Percentiles rank a stretch among this genome's conserved stretches.
Conservation (phyloP, 176 grass and related monocot species). For the Puya raimondii region DNA sequence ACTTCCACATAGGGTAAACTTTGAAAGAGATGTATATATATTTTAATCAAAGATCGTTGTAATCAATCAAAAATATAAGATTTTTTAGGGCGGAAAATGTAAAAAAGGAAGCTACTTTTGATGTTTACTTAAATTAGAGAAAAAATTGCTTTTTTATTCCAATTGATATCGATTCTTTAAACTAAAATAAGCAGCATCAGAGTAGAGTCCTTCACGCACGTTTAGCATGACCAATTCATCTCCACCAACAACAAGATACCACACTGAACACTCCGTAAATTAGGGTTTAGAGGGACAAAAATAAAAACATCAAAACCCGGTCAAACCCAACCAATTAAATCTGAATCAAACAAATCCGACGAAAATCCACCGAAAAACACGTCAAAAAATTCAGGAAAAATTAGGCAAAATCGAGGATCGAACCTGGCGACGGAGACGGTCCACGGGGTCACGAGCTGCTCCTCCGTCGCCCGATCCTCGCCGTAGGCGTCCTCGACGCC, state of each 20-base stretch:
- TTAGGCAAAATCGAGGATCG: neutral
- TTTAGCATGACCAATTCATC: too few species aligned
- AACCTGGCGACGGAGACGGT: constrained; percentile 82
- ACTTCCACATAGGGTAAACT: too few species aligned
- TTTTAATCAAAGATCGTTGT: neutral
- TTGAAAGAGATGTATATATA: too few species aligned
- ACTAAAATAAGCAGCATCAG: neutral
- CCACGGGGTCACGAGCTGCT: constrained; percentile 94
- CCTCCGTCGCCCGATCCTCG: constrained; percentile 74
- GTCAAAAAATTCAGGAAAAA: neutral
- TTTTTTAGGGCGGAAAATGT: neutral
- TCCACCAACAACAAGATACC: neutral
- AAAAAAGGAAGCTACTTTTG: too few species aligned
- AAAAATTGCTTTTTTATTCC: neutral
- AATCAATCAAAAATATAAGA: constrained; percentile 13
- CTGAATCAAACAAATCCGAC: neutral
- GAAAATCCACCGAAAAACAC: neutral
- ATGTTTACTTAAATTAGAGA: neutral
- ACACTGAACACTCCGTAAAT: too few species aligned
- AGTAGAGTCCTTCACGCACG: neutral
- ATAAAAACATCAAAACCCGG: too few species aligned
- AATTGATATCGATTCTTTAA: neutral
- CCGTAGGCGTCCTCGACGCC: constrained; percentile 84
- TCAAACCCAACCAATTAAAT: too few species aligned
- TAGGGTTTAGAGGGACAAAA: too few species aligned